Evolutionary conservation across 192 early-diverging fungal species (phyloP), one percentile per base, ranked within the genome.

Genomic region (Backusella liffmaniae): DNA sequence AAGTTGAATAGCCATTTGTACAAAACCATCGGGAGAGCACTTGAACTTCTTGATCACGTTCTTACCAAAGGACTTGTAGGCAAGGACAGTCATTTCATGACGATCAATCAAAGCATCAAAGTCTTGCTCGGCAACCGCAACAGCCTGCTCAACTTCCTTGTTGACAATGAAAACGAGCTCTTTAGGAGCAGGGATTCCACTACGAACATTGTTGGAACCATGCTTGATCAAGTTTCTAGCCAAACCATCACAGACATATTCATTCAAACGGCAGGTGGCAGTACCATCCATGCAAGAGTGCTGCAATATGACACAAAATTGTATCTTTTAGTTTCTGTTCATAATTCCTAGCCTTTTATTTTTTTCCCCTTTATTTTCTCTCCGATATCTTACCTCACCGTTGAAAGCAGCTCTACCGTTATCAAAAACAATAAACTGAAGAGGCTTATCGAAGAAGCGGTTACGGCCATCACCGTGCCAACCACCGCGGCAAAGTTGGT

Each of bases 381-480:
- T 62, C 56, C 56, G 4, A 13, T 12, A 29, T 29, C 30, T 67
- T 80, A 88, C 87, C 85, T 99, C 97, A 72, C 92, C 96, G 51
- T 91, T 89, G 88, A 98, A 97, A 30, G 95, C 97, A 65, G 96
- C 96, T 84, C 95, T 96, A 77, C 95, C 97, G 88, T 99, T 99
- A 74, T 96, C 96, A 85, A 94, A 96, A 67, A 98, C 93, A 83
- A 98, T 94, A 67, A 99, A 97, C 87, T 99, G 96, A 73, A 95
- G 86, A 49, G 94, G 86, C 87, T 99, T 98, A 89, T 99, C 97
- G 86, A 95, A 97, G 91, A 92, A 99, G 74, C 97, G 93, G 88
- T 99, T 99, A 75, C 91, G 90, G 66, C 96, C 97, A 81, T 98
- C 92, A 59, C 97, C 97, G 76, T 96, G 95, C 97, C 96, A 99